These are phyloP conservation scores for Potentilla sterilis DNA, from an alignment of 306 rosid species.

Conservation along the genomic window DNA sequence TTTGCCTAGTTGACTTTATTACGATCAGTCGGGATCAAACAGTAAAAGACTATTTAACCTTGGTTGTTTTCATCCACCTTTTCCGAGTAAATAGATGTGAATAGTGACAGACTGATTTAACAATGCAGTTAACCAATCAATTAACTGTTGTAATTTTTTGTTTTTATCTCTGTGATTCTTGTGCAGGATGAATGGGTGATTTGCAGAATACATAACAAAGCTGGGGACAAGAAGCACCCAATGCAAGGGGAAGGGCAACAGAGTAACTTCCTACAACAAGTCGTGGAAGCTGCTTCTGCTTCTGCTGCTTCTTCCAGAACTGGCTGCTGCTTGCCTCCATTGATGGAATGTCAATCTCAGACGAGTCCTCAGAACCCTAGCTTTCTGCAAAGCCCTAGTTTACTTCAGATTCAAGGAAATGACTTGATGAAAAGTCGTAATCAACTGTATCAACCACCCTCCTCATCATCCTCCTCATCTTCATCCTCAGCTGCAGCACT, in stretches of 20 bases:
- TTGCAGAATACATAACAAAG: constrained; percentile 72
- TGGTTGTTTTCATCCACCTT: neutral
- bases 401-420: neutral
- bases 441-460: constrained; percentile 1
- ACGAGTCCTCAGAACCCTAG: neutral
- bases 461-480: neutral
- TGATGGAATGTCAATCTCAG: constrained; percentile 29
- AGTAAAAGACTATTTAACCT: constrained; percentile 21
- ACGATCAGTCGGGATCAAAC: neutral
- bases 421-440: constrained; percentile 4
- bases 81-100: neutral
- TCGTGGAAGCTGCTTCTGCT: constrained; percentile 14
- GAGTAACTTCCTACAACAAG: constrained; percentile 11
- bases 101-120: neutral
- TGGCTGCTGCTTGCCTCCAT: constrained; percentile 30
- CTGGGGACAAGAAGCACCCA: constrained; percentile 47
- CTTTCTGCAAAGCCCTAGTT: neutral
- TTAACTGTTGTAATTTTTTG: neutral
- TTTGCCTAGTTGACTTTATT: neutral
- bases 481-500: constrained; percentile 9
- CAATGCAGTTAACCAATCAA: neutral
- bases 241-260: constrained; percentile 23
- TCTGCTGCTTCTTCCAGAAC: neutral
- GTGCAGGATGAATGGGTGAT: constrained; percentile 87
- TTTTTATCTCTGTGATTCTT: neutral